phyloP scores from a whole-genome alignment of 305 asterid species.

The Rubia tinctorum region DNA sequence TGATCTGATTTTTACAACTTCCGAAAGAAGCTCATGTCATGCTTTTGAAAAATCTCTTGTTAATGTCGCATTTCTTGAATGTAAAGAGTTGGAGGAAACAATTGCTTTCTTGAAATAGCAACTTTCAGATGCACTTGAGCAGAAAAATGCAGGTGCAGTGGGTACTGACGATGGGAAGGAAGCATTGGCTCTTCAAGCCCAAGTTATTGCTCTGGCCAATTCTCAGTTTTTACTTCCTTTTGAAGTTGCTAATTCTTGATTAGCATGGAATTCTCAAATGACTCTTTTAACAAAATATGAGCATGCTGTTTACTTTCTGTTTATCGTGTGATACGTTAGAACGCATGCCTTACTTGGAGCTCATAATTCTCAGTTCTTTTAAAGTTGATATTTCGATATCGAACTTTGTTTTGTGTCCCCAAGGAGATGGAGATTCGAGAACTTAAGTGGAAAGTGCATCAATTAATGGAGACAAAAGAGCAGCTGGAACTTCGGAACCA shows the following conservation, averaged over 20 bases:
- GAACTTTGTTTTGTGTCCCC: conserved; percentile 18
- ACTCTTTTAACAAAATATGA: background rate
- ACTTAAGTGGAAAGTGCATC: conserved; percentile 51
- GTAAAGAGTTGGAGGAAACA: conserved; percentile 69
- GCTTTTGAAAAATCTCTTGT: conserved; percentile 6
- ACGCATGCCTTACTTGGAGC: background rate
- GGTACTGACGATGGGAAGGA: conserved; percentile 33
- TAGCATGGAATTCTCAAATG: background rate
- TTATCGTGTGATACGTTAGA: background rate
- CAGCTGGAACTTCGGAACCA: conserved; percentile 79
- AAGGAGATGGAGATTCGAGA: conserved; percentile 74
- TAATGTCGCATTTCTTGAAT: conserved; percentile 30
- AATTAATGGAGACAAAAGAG: conserved; percentile 50
- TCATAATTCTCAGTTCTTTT: background rate
- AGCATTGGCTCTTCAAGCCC: conserved; percentile 52
- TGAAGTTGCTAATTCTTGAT: conserved; percentile 8
- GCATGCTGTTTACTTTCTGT: background rate
- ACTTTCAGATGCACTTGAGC: conserved; percentile 45
- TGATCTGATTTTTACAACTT: conserved; percentile 24
- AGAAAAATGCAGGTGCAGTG: background rate
- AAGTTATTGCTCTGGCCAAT: conserved; percentile 40
- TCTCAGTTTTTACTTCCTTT: conserved; percentile 6
- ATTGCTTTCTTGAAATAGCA: conserved; percentile 60
- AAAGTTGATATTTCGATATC: background rate
- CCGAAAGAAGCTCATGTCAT: conserved; percentile 17